Evolutionary conservation across 2,329 filamentous ascomycete species (phyloP).

Genomic region (Metarhizium guizhouense): DNA sequence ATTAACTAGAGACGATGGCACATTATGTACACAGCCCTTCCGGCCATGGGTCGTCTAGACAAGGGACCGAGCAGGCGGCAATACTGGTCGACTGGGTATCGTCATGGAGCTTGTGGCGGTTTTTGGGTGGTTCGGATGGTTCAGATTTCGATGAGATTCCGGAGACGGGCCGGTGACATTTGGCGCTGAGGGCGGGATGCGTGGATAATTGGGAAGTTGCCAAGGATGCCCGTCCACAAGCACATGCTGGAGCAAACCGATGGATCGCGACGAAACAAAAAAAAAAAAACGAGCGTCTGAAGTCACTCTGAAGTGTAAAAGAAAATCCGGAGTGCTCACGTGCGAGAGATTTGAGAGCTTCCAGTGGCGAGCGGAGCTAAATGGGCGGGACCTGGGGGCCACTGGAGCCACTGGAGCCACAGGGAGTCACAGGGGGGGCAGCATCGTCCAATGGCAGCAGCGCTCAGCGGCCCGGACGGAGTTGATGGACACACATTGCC

Average conservation of each 20-base stretch:
- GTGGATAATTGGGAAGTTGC: no score
- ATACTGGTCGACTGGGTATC: no score
- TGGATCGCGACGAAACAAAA: background rate
- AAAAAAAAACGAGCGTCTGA: background rate
- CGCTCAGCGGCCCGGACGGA: background rate
- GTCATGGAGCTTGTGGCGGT: background rate
- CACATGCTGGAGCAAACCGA: background rate
- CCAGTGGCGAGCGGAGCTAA: conserved; percentile 6
- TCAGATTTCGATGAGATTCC: no score
- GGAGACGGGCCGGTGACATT: background rate
- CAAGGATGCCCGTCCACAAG: background rate
- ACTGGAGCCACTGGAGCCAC: background rate
- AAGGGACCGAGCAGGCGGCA: background rate
- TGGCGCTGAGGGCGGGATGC: background rate
- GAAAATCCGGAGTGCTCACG: conserved; percentile 9
- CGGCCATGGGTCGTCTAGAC: background rate
- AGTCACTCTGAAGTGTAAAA: background rate
- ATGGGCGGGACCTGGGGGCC: conserved; percentile 7
- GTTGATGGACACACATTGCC: background rate
- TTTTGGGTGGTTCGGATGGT: no score
- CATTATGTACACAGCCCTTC: background rate
- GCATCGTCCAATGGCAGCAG: background rate
- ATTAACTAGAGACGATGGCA: background rate
- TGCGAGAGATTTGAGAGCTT: conserved; percentile 3
- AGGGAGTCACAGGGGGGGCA: background rate